Conservation (phyloP, 2,329 filamentous ascomycete genomes). For the Tolypocladium capitatum region DNA sequence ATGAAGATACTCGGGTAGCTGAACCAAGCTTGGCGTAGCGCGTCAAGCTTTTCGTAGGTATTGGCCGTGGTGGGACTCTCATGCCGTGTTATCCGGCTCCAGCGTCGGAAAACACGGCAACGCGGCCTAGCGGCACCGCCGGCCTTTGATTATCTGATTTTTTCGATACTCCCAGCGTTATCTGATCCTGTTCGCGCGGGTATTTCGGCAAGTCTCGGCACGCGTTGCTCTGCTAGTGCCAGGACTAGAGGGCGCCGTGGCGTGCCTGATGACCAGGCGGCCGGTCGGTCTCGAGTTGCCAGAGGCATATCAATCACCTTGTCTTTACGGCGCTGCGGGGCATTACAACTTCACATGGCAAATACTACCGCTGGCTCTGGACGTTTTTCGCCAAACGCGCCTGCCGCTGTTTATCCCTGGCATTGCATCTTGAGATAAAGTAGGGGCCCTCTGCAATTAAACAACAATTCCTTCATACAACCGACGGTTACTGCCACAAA, state of each 20-base stretch:
- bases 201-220: background rate
- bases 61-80: background rate
- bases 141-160: background rate
- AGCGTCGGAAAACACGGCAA: background rate
- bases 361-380: background rate
- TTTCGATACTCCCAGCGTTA: background rate
- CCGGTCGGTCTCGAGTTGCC: background rate
- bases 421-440: background rate
- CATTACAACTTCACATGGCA: background rate
- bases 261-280: background rate
- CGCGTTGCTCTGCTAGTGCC: background rate
- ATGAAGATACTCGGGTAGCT: background rate
- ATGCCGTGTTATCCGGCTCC: background rate
- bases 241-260: background rate
- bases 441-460: background rate
- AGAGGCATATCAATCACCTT: background rate
- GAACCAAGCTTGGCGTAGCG: background rate
- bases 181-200: background rate
- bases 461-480: background rate
- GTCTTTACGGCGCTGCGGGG: background rate
- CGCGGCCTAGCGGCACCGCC: background rate
- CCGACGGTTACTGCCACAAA: background rate
- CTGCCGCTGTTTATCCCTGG: background rate
- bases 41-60: background rate
- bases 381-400: background rate